These are phyloP conservation scores for Talaromyces sp. DNA, from an alignment of 2,329 filamentous ascomycete genomes.

Conservation along the genomic window DNA sequence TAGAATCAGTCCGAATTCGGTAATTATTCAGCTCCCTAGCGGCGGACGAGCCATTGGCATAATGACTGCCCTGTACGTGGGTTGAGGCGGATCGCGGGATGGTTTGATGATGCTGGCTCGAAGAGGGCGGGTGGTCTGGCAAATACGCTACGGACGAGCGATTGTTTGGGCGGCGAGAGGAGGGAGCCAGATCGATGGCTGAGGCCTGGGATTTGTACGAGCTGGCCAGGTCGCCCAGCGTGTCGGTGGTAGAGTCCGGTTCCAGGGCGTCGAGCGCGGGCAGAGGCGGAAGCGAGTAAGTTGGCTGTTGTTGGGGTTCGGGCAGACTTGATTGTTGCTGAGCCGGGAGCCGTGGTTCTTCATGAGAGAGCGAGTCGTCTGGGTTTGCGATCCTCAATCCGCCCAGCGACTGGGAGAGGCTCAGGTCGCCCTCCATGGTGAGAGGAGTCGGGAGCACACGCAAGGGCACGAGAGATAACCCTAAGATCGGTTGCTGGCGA, in stretches of 20 bases:
- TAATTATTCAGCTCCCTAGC: constrained; percentile 41
- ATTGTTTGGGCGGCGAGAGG: constrained; percentile 25
- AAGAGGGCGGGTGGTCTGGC: constrained; percentile 16
- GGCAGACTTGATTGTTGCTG: constrained; percentile 13
- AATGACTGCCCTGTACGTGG: constrained; percentile 39
- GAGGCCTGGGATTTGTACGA: constrained; percentile 7
- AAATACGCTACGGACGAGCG: constrained; percentile 39
- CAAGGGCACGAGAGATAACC: background rate
- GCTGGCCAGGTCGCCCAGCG: constrained; percentile 4
- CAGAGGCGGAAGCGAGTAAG: constrained; percentile 5
- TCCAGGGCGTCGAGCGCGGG: constrained; percentile 11
- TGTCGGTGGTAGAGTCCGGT: constrained; percentile 14
- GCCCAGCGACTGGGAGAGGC: constrained; percentile 85
- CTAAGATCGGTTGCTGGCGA: background rate
- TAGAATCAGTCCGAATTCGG: constrained; percentile 56
- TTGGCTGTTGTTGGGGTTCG: constrained; percentile 10
- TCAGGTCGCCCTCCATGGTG: constrained; percentile 86
- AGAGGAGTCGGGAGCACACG: background rate
- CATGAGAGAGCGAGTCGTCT: constrained; percentile 58
- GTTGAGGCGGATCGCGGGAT: constrained; percentile 44
- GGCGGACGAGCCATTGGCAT: constrained; percentile 35
- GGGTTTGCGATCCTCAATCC: constrained; percentile 96
- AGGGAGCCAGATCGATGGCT: background rate
- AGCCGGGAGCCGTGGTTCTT: constrained; percentile 21
- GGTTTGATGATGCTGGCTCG: constrained; percentile 32